Base-by-base conservation (phyloP, 805 yeast genomes). In the Candida ovalis region DNA sequence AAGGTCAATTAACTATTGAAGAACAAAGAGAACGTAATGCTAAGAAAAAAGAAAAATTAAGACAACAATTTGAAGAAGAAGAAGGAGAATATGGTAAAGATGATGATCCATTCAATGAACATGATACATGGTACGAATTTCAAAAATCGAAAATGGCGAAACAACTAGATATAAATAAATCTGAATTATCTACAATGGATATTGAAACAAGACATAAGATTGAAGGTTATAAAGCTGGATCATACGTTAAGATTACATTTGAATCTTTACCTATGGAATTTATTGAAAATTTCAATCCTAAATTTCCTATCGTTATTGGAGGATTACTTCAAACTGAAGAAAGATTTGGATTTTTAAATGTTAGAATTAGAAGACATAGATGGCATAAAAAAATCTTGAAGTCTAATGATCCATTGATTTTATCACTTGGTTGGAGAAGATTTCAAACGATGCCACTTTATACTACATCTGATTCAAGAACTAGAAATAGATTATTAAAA, bases 351-450 rank as follows among this genome's bases (percentile, higher is more conserved):
- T 85, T 87, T 61, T 75, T 90, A 71, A 92, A 88, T 63, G 97
- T 88, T 42, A 82, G 98, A 72, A 81, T 94, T 52, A 90, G 97
- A 81, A 84, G 97, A 69, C 99, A 94, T 66, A 83, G 99, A 74
- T 94, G 99, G 99, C 97, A 94, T 70, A 92, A 90, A 64, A 90
- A 90, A 76, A 88, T 95, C 50, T 75, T 94, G 59, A 94, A 94
- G 68, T 81, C 97, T 9, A 95, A 89, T 63, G 99, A 94, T 70
- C 99, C 99, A 1, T 75, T 95, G 55, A 89, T 94, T 46, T 66
- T 94, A 43, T 92, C 98, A 0, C 71, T 94, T 39, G 99, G 99
- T 35, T 94, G 99, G 99, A 82, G 99, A 73, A 78, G 99, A 67
- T 95, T 94, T 73, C 99, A 94, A 69, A 91, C 99, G 0, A 71